phyloP scores from a whole-genome alignment of 371 early-diverging fungal genomes.

The Mortierella sp. region DNA sequence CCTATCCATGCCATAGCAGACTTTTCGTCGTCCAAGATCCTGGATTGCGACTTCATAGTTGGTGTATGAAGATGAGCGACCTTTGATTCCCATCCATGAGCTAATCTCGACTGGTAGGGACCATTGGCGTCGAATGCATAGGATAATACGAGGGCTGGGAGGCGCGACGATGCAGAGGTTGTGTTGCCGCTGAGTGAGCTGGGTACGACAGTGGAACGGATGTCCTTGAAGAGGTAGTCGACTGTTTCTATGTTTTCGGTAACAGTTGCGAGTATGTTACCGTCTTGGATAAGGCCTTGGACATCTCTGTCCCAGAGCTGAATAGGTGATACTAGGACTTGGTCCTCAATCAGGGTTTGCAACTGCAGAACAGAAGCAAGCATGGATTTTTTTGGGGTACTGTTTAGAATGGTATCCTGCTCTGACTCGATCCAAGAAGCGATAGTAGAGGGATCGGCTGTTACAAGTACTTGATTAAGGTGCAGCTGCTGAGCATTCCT shows the following conservation, averaged over 20 bases:
- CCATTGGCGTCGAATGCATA: slow-evolving; percentile 70
- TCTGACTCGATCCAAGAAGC: slow-evolving; percentile 13
- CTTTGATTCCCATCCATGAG: slow-evolving; percentile 65
- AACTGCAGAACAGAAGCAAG: slow-evolving; percentile 64
- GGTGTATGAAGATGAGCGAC: slow-evolving; percentile 57
- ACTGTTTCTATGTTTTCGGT: slow-evolving; percentile 57
- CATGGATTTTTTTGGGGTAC: slow-evolving; percentile 56
- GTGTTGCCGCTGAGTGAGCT: background rate
- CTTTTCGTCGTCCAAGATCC: slow-evolving; percentile 51
- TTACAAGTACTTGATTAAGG: slow-evolving; percentile 66
- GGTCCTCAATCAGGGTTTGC: slow-evolving; percentile 66
- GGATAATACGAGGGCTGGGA: slow-evolving; percentile 61
- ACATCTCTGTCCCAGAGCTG: slow-evolving; percentile 58
- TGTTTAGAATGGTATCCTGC: slow-evolving; percentile 20
- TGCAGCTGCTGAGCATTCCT: slow-evolving; percentile 66
- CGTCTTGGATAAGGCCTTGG: slow-evolving; percentile 46
- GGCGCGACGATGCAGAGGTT: slow-evolving; percentile 13
- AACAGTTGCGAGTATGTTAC: slow-evolving; percentile 55
- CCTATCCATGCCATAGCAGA: slow-evolving; percentile 57
- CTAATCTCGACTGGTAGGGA: slow-evolving; percentile 60
- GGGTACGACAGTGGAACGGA: slow-evolving; percentile 37
- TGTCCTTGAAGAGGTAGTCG: slow-evolving; percentile 58
- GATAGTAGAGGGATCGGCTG: slow-evolving; percentile 42
- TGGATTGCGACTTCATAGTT: slow-evolving; percentile 49
- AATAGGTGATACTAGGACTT: slow-evolving; percentile 61